Percentiles rank a stretch among this genome's conserved stretches.
Conservation (phyloP, 2,329 filamentous ascomycete genomes). For the Xylariales sp. region DNA sequence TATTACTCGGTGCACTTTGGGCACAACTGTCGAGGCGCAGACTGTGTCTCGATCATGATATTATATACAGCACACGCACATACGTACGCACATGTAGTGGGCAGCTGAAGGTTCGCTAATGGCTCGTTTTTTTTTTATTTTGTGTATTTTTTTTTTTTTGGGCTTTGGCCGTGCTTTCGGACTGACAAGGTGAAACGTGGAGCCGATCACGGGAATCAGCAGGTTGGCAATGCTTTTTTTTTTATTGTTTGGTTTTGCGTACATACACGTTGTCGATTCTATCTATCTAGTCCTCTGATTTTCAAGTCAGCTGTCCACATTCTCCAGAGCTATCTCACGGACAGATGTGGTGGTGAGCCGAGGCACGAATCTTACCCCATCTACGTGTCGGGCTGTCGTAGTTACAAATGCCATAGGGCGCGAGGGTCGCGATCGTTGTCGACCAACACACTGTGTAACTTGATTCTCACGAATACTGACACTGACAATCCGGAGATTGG, state of each 20-base stretch:
- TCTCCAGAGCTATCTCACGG: constrained; percentile 8
- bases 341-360: constrained; percentile 13
- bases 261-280: constrained; percentile 29
- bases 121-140: neutral
- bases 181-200: constrained; percentile 27
- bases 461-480: neutral
- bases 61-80: neutral
- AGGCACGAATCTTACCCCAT: constrained; percentile 10
- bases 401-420: constrained; percentile 6
- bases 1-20: neutral
- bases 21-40: neutral
- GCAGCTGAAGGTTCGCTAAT: neutral
- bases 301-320: constrained; percentile 14
- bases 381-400: constrained; percentile 30
- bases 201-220: constrained; percentile 21
- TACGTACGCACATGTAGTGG: constrained; percentile 1
- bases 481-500: neutral
- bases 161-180: too few species aligned
- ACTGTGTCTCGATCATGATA: neutral
- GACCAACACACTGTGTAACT: constrained; percentile 7
- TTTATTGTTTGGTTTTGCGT: constrained; percentile 25
- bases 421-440: constrained; percentile 2
- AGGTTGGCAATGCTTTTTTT: neutral
- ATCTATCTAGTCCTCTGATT: constrained; percentile 5
- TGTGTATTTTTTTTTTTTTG: too few species aligned